phyloP scores from a whole-genome alignment of 2,329 filamentous ascomycete genomes.

The Davidsoniella virescens region DNA sequence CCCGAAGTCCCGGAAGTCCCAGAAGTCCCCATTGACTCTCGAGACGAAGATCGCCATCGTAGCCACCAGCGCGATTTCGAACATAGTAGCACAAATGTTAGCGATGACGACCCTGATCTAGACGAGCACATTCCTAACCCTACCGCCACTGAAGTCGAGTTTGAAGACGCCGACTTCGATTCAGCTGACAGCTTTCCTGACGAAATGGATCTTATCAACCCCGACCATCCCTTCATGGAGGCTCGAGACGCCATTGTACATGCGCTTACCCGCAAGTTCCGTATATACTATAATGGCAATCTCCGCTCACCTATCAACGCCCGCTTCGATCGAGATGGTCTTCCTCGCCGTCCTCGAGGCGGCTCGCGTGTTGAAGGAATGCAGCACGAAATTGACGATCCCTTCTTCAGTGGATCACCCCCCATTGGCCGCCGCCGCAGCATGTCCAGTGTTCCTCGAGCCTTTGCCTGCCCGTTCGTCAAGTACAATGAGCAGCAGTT shows the following conservation, averaged over 20 bases:
- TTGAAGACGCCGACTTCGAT: neutral
- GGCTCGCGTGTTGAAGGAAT: constrained; percentile 6
- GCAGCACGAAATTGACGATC: neutral
- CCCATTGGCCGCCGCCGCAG: constrained; percentile 4
- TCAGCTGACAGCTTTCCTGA: constrained; percentile 3
- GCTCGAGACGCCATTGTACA: neutral
- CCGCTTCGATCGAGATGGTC: neutral
- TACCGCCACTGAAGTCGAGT: constrained; percentile 2
- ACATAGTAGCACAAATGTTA: too few species aligned
- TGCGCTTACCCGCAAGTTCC: neutral
- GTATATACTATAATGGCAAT: neutral
- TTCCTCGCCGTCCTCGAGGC: constrained; percentile 4
- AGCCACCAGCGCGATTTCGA: too few species aligned
- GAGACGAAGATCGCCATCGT: too few species aligned
- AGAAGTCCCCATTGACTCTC: neutral
- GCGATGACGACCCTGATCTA: neutral
- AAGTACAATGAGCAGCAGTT: constrained; percentile 5
- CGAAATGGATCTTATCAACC: constrained; percentile 1
- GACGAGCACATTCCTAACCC: neutral
- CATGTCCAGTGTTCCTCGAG: neutral
- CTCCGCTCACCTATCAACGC: neutral
- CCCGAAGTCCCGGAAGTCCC: constrained; percentile 1
- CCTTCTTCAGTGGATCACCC: neutral
- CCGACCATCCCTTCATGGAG: constrained; percentile 3
- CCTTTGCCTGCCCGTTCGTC: constrained; percentile 11